A percentile compares a stretch with the other conserved stretches of the same genome.
phyloP scores from a whole-genome alignment of 805 yeast genomes.

The Hanseniaspora meyeri region DNA sequence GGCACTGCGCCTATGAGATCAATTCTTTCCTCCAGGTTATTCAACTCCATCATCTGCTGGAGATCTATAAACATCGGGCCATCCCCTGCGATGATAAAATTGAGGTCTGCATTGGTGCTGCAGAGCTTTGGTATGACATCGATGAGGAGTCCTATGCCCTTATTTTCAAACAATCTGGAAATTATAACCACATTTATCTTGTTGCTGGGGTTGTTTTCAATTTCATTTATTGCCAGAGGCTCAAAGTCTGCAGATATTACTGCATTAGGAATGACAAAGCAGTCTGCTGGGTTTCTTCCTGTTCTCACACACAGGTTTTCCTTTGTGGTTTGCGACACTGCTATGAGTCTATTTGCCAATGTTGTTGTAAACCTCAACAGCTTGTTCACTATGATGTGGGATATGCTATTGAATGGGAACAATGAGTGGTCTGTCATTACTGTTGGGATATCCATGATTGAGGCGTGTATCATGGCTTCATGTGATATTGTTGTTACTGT shows the following conservation, averaged over 20 bases:
- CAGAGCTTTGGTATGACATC: slow-evolving; percentile 82
- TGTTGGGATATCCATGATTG: slow-evolving; percentile 83
- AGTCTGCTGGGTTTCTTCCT: slow-evolving; percentile 58
- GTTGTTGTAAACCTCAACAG: slow-evolving; percentile 67
- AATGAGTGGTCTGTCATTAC: slow-evolving; percentile 93
- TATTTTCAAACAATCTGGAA: slow-evolving; percentile 84
- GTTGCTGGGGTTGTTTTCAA: not conserved
- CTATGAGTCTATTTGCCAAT: slow-evolving; percentile 85
- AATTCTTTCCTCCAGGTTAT: slow-evolving; percentile 77
- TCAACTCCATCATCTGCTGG: slow-evolving; percentile 86
- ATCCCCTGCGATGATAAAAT: slow-evolving; percentile 85
- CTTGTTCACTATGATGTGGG: slow-evolving; percentile 77
- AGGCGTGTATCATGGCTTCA: slow-evolving; percentile 82
- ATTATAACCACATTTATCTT: slow-evolving; percentile 77
- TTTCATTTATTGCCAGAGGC: slow-evolving; percentile 27
- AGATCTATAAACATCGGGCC: slow-evolving; percentile 91
- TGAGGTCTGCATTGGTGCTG: slow-evolving; percentile 44
- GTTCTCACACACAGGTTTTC: slow-evolving; percentile 90
- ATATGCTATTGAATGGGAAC: slow-evolving; percentile 83
- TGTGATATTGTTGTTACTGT: slow-evolving; percentile 75
- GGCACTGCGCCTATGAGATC: slow-evolving; percentile 72
- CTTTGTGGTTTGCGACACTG: slow-evolving; percentile 92
- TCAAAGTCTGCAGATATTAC: slow-evolving; percentile 70
- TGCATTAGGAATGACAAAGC: slow-evolving; percentile 93
- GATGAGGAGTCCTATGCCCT: slow-evolving; percentile 81